Conservation (phyloP, 148 eudicot species). For the Rhododendron mucronatum region DNA sequence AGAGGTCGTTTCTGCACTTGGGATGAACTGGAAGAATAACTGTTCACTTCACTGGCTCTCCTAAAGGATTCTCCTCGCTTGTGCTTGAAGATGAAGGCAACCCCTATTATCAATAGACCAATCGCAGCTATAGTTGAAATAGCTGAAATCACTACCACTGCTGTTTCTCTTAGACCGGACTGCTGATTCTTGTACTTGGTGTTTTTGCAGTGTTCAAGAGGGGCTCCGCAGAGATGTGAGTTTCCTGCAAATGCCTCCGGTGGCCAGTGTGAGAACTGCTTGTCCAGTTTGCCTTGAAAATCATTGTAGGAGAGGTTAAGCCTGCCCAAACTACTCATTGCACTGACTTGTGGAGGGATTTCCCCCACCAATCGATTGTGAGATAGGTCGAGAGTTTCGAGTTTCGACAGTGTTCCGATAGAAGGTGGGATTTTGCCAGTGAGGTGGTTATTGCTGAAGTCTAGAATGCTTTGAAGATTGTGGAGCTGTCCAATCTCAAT, state of each 20-base stretch:
- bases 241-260: conserved; percentile 67
- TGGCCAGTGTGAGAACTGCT: conserved; percentile 59
- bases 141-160: conserved; percentile 50
- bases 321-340: conserved; percentile 74
- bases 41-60: conserved; percentile 34
- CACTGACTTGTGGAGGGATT: conserved; percentile 57
- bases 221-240: conserved; percentile 65
- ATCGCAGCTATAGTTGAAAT: conserved; percentile 51
- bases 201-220: conserved; percentile 46
- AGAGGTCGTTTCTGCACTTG: conserved; percentile 58
- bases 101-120: conserved; percentile 48
- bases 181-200: conserved; percentile 17
- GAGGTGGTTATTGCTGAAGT: conserved; percentile 72
- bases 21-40: conserved; percentile 59
- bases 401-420: conserved; percentile 58
- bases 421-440: conserved; percentile 66
- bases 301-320: conserved; percentile 80
- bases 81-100: conserved; percentile 50
- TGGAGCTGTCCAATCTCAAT: conserved; percentile 61
- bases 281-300: conserved; percentile 70
- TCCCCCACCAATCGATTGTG: conserved; percentile 69
- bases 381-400: conserved; percentile 80
- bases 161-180: conserved; percentile 24
- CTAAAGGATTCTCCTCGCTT: conserved; percentile 35
- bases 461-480: conserved; percentile 73